Base-by-base conservation (phyloP, 2,329 filamentous ascomycete genomes). In the Cordyceps farinosa region DNA sequence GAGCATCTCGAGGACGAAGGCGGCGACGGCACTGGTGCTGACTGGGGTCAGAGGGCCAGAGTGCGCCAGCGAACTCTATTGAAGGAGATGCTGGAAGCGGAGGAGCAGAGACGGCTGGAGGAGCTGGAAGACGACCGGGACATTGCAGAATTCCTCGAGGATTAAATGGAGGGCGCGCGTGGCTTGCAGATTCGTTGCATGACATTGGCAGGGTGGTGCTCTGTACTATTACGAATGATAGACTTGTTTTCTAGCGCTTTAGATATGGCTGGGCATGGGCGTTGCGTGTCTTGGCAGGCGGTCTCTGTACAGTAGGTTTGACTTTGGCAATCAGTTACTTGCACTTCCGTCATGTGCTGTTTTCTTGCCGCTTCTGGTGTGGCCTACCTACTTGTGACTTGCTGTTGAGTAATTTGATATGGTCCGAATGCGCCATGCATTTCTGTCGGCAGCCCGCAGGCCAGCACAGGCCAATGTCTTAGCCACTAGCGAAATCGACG, bases 121-220 rank as follows among this genome's bases (percentile, higher is more conserved):
- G 86, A 88, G 68, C 85, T 88, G 64, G 82, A 90, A 67, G 86
- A 89, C 65, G 88, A 91, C 73, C 89, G 90, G 76, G 89, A 92
- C 73, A 89, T 93, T 68, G 84, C 87, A 72, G 87, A 92, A 75
- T 86, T 89, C 69, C 74, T 92, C 73, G 81, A 84, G 69, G 82
- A 86, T 71, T 82, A 76, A 47, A 29, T 15, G n/a, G 11, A 5
- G 17, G 8, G n/a, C 4, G 9, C 11, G 29, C 2, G 29, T n/a
- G 27, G 34, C 22, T 50, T 53, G n/a, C 36, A 15, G 22, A 29
- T 22, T 60, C 30, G 13, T 45, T 60, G 38, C 29, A 44, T 42
- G 13, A 13, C 17, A n/a, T 30, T 22, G 32, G 11, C 36, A 47
- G 22, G 32, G 10, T 22, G 13, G 36, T 36, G 38, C 51, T 55